These are phyloP conservation scores for Cerrena zonata DNA, from an alignment of 1,284 basidiomycete species.

Conservation along the genomic window DNA sequence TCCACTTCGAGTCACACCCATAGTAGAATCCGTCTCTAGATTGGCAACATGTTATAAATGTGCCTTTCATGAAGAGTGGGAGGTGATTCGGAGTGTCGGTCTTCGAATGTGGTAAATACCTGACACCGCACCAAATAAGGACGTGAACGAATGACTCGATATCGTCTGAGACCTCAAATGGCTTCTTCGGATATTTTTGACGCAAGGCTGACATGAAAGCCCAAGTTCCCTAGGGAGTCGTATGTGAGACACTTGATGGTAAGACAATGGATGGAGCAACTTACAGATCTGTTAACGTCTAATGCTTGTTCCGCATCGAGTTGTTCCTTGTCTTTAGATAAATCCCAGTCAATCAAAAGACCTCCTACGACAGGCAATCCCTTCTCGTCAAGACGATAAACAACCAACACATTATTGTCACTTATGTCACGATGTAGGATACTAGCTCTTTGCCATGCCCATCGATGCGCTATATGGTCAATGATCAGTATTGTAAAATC, in stretches of 20 bases:
- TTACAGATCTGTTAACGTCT: not conserved
- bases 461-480: not conserved
- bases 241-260: not conserved
- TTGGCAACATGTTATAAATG: not conserved
- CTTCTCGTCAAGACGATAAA: not conserved
- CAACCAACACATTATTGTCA: conserved; percentile 4
- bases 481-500: not conserved
- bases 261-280: not conserved
- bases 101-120: not conserved
- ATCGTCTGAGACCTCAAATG: conserved; percentile 2
- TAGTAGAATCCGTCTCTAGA: not conserved
- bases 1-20: not conserved
- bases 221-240: conserved; percentile 2
- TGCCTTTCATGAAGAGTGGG: not conserved
- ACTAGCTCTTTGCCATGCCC: conserved; percentile 1
- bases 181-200: conserved; percentile 2
- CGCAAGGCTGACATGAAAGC: conserved; percentile 1
- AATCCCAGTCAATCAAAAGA: conserved; percentile 1
- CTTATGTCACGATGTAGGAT: conserved; percentile 2
- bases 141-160: conserved; percentile 6
- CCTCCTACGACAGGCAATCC: not conserved
- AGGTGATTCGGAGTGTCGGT: not conserved
- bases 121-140: not conserved
- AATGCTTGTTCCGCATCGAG: not conserved
- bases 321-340: not conserved